A percentile compares a stretch with the other conserved stretches of the same genome.
Conservation (phyloP, 1,284 basidiomycete genomes). For the Ustilago nuda region DNA sequence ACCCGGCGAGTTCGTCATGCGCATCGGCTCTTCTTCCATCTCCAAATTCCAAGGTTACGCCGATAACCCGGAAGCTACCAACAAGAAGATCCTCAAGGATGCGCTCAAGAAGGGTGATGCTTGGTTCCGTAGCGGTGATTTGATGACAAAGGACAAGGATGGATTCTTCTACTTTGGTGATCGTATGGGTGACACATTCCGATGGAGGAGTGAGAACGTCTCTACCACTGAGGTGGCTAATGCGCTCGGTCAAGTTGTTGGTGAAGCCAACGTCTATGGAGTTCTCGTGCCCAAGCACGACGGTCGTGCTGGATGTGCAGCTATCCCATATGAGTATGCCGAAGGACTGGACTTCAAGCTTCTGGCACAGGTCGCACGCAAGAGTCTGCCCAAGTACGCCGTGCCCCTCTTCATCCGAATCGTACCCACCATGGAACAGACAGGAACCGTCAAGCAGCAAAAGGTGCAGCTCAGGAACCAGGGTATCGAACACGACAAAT, state of each 20-base stretch:
- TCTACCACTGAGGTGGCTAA: slow-evolving; percentile 66
- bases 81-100: slow-evolving; percentile 68
- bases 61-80: slow-evolving; percentile 64
- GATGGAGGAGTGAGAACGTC: slow-evolving; percentile 68
- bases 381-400: slow-evolving; percentile 68
- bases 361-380: slow-evolving; percentile 60
- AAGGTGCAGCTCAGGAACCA: slow-evolving; percentile 67
- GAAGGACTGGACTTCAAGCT: slow-evolving; percentile 52
- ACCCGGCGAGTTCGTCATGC: slow-evolving; percentile 67
- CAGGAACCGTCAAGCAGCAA: slow-evolving; percentile 68
- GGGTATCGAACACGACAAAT: slow-evolving; percentile 66
- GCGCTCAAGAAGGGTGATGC: slow-evolving; percentile 67
- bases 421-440: slow-evolving; percentile 62
- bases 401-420: slow-evolving; percentile 68
- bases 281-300: slow-evolving; percentile 68
- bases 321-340: slow-evolving; percentile 57
- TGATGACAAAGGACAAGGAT: slow-evolving; percentile 60
- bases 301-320: slow-evolving; percentile 69
- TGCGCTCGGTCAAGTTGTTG: slow-evolving; percentile 63
- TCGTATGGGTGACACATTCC: slow-evolving; percentile 67
- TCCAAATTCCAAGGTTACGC: slow-evolving; percentile 64
- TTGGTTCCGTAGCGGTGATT: slow-evolving; percentile 68
- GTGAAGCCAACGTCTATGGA: slow-evolving; percentile 69
- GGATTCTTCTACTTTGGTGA: slow-evolving; percentile 69
- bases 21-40: slow-evolving; percentile 52